Evolutionary conservation across 2,329 filamentous ascomycete species (phyloP).

Genomic region (Rhynchosporium agropyri): DNA sequence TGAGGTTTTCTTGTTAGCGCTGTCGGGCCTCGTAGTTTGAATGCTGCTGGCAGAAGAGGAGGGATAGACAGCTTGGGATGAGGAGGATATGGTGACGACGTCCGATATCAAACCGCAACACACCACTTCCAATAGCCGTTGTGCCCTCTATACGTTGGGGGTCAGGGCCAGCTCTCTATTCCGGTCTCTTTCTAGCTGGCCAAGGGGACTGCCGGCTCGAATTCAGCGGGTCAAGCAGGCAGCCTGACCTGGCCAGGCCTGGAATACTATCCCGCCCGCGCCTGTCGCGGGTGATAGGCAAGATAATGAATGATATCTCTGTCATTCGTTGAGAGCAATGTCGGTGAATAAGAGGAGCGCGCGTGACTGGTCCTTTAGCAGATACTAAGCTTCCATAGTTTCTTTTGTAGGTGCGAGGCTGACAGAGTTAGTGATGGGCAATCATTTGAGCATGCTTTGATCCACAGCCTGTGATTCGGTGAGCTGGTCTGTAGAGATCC

Average conservation of each 20-base stretch:
- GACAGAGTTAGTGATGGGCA: conserved; percentile 4
- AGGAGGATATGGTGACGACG: conserved; percentile 35
- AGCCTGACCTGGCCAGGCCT: background rate
- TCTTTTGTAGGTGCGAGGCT: conserved; percentile 6
- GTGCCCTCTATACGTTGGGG: background rate
- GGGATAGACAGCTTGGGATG: conserved; percentile 26
- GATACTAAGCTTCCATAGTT: background rate
- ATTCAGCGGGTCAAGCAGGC: background rate
- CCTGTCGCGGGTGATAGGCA: background rate
- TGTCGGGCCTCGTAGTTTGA: conserved; percentile 13
- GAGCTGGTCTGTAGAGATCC: background rate
- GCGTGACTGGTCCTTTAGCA: background rate
- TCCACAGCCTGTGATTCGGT: conserved; percentile 5
- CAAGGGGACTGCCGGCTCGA: background rate
- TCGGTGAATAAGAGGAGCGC: background rate
- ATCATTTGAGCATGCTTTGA: conserved; percentile 8
- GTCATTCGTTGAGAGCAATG: background rate
- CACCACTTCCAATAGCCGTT: conserved; percentile 9
- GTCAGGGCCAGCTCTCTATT: background rate
- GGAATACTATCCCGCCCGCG: background rate
- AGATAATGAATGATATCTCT: background rate
- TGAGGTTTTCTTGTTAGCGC: conserved; percentile 24
- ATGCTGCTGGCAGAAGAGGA: conserved; percentile 31
- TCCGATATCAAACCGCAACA: background rate
- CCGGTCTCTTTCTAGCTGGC: background rate